Percentiles rank a stretch among this genome's conserved stretches.
These are phyloP conservation scores for Brassica rapa DNA, from an alignment of 345 rosid genomes.

Conservation along the genomic window DNA sequence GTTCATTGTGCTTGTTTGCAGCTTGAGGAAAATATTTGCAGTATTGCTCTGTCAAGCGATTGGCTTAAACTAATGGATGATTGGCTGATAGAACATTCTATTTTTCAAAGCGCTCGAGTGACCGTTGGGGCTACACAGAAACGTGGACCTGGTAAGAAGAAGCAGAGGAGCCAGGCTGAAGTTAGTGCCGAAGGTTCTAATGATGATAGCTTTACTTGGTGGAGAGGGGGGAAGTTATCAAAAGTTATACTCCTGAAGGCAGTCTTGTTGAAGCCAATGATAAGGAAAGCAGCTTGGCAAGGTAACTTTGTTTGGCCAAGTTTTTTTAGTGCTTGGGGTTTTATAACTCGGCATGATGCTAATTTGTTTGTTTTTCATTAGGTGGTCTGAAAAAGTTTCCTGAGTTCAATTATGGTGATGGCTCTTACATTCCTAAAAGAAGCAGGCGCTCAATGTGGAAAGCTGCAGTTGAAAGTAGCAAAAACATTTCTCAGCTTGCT, in stretches of 20 bases:
- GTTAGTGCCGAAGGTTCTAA: constrained; percentile 45
- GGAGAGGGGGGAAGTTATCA: constrained; percentile 78
- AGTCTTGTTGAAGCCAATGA: constrained; percentile 57
- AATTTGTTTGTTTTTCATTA: constrained; percentile 38
- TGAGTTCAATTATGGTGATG: constrained; percentile 66
- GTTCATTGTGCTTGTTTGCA: constrained; percentile 42
- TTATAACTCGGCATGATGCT: not conserved
- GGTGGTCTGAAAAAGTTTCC: constrained; percentile 70
- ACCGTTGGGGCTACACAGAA: constrained; percentile 51
- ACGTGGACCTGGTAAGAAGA: constrained; percentile 65
- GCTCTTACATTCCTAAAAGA: constrained; percentile 73
- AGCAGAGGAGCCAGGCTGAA: constrained; percentile 61
- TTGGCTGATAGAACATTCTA: constrained; percentile 54
- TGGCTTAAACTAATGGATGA: constrained; percentile 82
- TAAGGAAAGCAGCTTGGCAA: constrained; percentile 68
- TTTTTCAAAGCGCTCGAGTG: constrained; percentile 52
- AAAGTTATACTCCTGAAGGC: constrained; percentile 66
- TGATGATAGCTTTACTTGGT: constrained; percentile 78
- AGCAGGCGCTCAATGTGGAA: constrained; percentile 78
- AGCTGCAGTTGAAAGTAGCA: constrained; percentile 84
- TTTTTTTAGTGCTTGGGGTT: too few relatives aligned
- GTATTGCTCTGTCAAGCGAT: constrained; percentile 64
- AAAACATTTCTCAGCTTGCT: constrained; percentile 78
- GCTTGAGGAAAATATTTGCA: constrained; percentile 79
- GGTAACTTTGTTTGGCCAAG: constrained; percentile 47